Evolutionary conservation across 176 grass and related monocot species (phyloP), one percentile per base, ranked within the genome.

Genomic region (Triticum timopheevii): DNA sequence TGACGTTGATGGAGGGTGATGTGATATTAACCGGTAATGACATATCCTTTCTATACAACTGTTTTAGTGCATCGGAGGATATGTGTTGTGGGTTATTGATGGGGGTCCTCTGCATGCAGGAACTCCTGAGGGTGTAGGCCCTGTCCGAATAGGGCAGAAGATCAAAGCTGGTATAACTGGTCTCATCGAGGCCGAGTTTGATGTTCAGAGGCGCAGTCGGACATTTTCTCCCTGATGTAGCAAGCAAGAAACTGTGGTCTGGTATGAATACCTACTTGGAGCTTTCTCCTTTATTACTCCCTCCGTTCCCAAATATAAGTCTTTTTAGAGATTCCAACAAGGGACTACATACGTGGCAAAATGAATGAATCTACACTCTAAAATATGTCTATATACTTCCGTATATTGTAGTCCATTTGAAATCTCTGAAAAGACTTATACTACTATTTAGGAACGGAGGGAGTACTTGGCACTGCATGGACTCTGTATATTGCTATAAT

Each of bases 1-100:
- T 98, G 88, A 96, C 96, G 61, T 69, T 98, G 34, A 79, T 93
- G 86, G 96, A 98, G 90, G 96, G 96, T 34, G 96, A 98, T 79
- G 93, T 98, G 82, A 98, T 98, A 84, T 81, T 98, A 80, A 98
- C 96, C 0, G 92, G 93, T 98, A 94, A 76, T 54, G 40, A 2
- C 45, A 27, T 79, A 10, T 80, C 49, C 58, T 27, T 77, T 20
- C 20, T 38, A 42, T 2, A 6, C 1, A 49, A 12, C 27, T 66
- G 28, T 17, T 80, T 72, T n/a, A 19, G 74, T 22, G 30, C 3
- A 84, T 69, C 28, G 20, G 49, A 20, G 39, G 79, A 39, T 62
- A 4, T 84, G 1, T 61, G 20, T 52, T 47, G 59, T 56, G 36
- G 49, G 20, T 72, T 80, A 90, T 12, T 76, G 11, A 75, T 44